Conservation (phyloP, 306 rosid species). For the Cucumis sativus region DNA sequence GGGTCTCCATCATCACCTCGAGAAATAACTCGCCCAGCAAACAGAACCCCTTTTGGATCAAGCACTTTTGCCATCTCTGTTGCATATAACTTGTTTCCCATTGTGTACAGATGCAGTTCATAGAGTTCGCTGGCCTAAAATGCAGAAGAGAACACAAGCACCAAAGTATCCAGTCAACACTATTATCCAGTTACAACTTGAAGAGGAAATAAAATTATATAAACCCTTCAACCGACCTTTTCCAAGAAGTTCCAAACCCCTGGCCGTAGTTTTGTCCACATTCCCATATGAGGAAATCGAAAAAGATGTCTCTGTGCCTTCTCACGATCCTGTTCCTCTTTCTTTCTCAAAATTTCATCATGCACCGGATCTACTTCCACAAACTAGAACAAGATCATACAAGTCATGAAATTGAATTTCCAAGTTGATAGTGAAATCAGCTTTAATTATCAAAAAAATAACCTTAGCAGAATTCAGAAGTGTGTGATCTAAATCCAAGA, state of each 20-base stretch:
- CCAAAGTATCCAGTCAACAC: constrained; percentile 1
- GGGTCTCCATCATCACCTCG: constrained; percentile 82
- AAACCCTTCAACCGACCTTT: constrained; percentile 38
- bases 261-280: constrained; percentile 99
- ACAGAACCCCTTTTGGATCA: constrained; percentile 77
- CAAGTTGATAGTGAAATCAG: background rate
- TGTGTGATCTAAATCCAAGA: constrained; percentile 94
- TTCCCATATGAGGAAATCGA: constrained; percentile 95
- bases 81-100: constrained; percentile 97
- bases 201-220: background rate
- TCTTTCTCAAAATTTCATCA: constrained; percentile 86
- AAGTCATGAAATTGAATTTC: constrained; percentile 16
- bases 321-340: constrained; percentile 82
- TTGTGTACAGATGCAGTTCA: constrained; percentile 96
- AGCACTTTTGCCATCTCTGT: constrained; percentile 99
- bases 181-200: background rate
- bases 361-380: constrained; percentile 87
- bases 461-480: constrained; percentile 99
- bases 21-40: constrained; percentile 91
- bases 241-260: constrained; percentile 97
- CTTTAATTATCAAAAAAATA: constrained; percentile 13
- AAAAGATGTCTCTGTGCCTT: constrained; percentile 71
- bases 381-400: constrained; percentile 43
- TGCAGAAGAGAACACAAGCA: constrained; percentile 15
- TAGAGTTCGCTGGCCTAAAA: constrained; percentile 83